A percentile compares a stretch with the other conserved stretches of the same genome.
These are phyloP conservation scores for Perilla frutescens DNA, from an alignment of 257 asterid genomes.

Conservation along the genomic window DNA sequence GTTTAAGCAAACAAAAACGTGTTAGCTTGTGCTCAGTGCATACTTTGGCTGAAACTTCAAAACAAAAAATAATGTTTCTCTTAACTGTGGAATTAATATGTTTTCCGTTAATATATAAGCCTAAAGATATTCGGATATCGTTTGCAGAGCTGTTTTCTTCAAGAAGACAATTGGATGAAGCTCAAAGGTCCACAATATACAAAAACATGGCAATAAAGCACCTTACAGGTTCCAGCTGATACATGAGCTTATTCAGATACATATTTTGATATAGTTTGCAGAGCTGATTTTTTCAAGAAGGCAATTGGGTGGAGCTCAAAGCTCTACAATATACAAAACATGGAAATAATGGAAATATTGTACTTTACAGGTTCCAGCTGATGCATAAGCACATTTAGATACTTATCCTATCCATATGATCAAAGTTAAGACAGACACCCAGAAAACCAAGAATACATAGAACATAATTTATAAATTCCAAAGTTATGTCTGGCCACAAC, in stretches of 20 bases:
- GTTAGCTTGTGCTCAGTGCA: slow-evolving; percentile 1
- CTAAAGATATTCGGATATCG: background rate
- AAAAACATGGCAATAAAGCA: too few species aligned
- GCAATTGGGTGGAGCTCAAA: too few species aligned
- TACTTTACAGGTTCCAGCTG: background rate
- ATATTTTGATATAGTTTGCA: too few species aligned
- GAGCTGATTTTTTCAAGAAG: too few species aligned
- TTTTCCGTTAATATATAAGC: background rate
- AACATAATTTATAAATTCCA: background rate
- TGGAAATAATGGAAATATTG: background rate
- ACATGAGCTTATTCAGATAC: too few species aligned
- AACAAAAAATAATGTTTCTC: background rate
- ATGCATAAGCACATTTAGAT: background rate
- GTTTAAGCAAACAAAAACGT: slow-evolving; percentile 1
- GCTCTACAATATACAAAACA: too few species aligned
- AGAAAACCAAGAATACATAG: background rate
- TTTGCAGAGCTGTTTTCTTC: background rate
- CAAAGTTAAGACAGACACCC: background rate
- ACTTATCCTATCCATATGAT: background rate
- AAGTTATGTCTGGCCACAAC: slow-evolving; percentile 9
- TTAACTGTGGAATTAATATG: background rate
- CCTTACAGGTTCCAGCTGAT: too few species aligned
- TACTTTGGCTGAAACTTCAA: background rate
- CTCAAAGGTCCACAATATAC: slow-evolving; percentile 2
- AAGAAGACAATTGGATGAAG: slow-evolving; percentile 15